phyloP scores from a whole-genome alignment of 2,329 filamentous ascomycete species.

The Nannizziopsis barbatae region DNA sequence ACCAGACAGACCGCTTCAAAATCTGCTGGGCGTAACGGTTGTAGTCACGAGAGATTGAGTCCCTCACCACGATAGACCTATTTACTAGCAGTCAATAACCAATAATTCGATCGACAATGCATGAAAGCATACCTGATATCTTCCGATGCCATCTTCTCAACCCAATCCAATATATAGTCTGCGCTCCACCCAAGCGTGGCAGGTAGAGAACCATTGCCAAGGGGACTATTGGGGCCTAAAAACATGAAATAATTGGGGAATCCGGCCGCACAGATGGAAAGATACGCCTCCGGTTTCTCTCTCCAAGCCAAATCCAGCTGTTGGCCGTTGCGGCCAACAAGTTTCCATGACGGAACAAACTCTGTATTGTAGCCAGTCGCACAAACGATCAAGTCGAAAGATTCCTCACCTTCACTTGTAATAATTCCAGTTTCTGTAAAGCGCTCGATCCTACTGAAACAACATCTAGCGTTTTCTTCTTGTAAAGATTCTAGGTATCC shows the following conservation, averaged over 20 bases:
- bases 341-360: constrained; percentile 22
- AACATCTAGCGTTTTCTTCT: constrained; percentile 17
- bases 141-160: constrained; percentile 9
- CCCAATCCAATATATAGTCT: constrained; percentile 12
- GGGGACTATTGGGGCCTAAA: constrained; percentile 40
- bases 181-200: constrained; percentile 6
- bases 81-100: background rate
- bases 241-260: constrained; percentile 60
- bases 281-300: constrained; percentile 57
- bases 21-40: constrained; percentile 4
- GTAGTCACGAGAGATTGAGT: constrained; percentile 3
- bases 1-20: constrained; percentile 11
- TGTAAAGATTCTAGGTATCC: constrained; percentile 24
- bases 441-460: constrained; percentile 13
- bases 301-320: constrained; percentile 54
- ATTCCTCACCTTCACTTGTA: constrained; percentile 42
- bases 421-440: constrained; percentile 17
- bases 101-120: background rate
- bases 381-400: constrained; percentile 54
- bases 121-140: constrained; percentile 4
- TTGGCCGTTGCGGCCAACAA: constrained; percentile 28
- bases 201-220: constrained; percentile 11
- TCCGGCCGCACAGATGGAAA: constrained; percentile 51
- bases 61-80: constrained; percentile 10
- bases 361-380: constrained; percentile 54